Base-by-base conservation (phyloP, 1,139 yeast genomes). In the Kodamaea alishanica region DNA sequence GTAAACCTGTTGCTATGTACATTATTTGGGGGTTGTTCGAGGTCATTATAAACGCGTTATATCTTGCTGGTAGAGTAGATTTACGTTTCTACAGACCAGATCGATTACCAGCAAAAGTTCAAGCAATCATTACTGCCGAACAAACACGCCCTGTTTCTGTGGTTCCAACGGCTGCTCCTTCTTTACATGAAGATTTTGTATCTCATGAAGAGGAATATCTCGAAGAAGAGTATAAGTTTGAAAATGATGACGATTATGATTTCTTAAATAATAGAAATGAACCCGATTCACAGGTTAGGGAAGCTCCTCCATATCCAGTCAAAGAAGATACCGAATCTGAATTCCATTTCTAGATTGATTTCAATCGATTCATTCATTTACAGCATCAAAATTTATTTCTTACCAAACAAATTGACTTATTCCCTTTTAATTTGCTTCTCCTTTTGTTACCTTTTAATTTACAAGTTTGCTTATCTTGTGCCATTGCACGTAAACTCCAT, bases 21-120 rank as follows among this genome's bases (percentile, higher is more conserved):
- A 54, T 67, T 8, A 47, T 56, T 33, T 70, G 74, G 74, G 74
- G 75, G 12, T 53, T 57, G 7, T 60, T 66, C 29, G 75, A 70
- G 51, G 45, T 49, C 8, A 46, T 69, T 26, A 63, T 67, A 36
- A 65, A 68, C 47, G 23, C 60, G 4, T 48, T 68, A 28, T 70
- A 68, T 46, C 52, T 70, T 35, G 48, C 69, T 23, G 74, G 75
- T 8, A 63, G 76, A 54, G 73, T 67, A 27, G 76, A 70, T 49
- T 62, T 70, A 46, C 54, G 76, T 43, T 70, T 70, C 55, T 70
- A 70, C 56, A 63, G 72, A 46, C 75, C 76, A 32, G 75, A 70
- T 52, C 50, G 56, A 9, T 63, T 70, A 44, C 75, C 75, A 2
- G 50, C 49, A 11, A 55, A 53, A 40, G 70, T 69, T 31, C 55